A percentile compares a stretch with the other conserved stretches of the same genome.
Conservation (phyloP, 768 basidiomycete genomes). For the Lactarius sanguifluus region DNA sequence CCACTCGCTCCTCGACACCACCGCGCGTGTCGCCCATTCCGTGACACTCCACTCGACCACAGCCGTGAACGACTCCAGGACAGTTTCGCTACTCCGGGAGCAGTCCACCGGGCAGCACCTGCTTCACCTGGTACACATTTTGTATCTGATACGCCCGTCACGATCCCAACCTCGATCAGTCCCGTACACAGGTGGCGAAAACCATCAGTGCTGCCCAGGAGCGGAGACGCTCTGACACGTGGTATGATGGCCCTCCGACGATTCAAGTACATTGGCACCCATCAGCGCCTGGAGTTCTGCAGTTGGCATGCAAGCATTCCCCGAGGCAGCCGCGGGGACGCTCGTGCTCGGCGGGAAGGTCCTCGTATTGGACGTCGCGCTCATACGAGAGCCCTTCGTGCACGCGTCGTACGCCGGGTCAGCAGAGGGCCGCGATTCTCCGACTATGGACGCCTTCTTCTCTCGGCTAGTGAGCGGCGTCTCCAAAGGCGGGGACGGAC, state of each 20-base stretch:
- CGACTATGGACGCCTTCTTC: conserved; percentile 64
- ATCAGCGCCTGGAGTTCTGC: conserved; percentile 20
- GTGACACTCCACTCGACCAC: conserved; percentile 20
- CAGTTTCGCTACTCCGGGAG: conserved; percentile 25
- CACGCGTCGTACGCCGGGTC: conserved; percentile 70
- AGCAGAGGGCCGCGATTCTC: conserved; percentile 44
- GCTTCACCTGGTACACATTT: conserved; percentile 20
- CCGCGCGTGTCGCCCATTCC: conserved; percentile 15
- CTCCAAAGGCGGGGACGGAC: conserved; percentile 50
- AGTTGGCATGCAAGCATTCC: conserved; percentile 25
- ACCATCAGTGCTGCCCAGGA: conserved; percentile 19
- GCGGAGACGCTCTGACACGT: conserved; percentile 8
- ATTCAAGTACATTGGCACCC: conserved; percentile 12
- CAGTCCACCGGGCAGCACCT: conserved; percentile 23
- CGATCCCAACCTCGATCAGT: conserved; percentile 4
- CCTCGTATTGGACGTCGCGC: conserved; percentile 26
- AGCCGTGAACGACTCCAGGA: conserved; percentile 25
- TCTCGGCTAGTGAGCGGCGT: conserved; percentile 47
- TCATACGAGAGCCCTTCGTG: conserved; percentile 51
- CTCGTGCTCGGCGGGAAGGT: conserved; percentile 23
- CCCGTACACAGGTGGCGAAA: conserved; percentile 22
- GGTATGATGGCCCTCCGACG: conserved; percentile 22
- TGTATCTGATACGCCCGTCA: background rate
- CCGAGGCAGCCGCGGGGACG: conserved; percentile 12
- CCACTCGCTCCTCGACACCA: conserved; percentile 20